phyloP scores from a whole-genome alignment of 2,329 filamentous ascomycete genomes.

The Claviceps quebecensis region DNA sequence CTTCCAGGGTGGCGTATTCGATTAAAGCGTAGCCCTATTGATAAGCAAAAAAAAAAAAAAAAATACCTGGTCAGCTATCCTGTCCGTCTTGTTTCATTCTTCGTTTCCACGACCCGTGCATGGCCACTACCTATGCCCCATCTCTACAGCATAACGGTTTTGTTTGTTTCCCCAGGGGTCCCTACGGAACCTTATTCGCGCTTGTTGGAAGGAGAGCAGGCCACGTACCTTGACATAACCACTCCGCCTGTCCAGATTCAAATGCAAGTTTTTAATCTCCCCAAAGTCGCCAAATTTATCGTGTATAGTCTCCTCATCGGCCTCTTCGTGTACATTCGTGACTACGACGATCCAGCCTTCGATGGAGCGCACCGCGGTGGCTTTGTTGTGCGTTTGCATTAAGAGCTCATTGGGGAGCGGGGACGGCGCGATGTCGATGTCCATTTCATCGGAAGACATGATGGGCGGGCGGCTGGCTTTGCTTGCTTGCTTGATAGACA shows the following conservation, averaged over 20 bases:
- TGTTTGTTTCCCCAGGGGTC: not conserved
- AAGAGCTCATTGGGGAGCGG: slow-evolving; percentile 40
- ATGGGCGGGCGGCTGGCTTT: not conserved
- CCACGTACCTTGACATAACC: slow-evolving; percentile 67
- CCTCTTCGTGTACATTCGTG: slow-evolving; percentile 79
- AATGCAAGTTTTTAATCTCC: slow-evolving; percentile 74
- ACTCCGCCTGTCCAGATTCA: slow-evolving; percentile 69
- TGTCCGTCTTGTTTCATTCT: not conserved
- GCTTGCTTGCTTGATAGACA: not conserved
- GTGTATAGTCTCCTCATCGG: slow-evolving; percentile 68
- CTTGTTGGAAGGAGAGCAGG: too few relatives aligned
- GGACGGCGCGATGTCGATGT: slow-evolving; percentile 32
- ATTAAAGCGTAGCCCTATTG: slow-evolving; percentile 68
- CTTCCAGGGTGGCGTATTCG: slow-evolving; percentile 66
- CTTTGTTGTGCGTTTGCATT: slow-evolving; percentile 59
- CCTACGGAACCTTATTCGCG: not conserved
- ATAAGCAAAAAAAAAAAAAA: too few relatives aligned
- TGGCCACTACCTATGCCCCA: too few relatives aligned
- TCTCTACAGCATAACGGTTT: not conserved
- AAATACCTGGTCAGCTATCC: not conserved
- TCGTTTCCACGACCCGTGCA: too few relatives aligned
- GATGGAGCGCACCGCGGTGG: slow-evolving; percentile 71
- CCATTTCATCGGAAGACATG: slow-evolving; percentile 47
- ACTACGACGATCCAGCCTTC: slow-evolving; percentile 83
- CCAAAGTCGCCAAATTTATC: slow-evolving; percentile 75